These are phyloP conservation scores for Neonectria ditissima DNA, from an alignment of 2,329 filamentous ascomycete genomes.

Conservation along the genomic window DNA sequence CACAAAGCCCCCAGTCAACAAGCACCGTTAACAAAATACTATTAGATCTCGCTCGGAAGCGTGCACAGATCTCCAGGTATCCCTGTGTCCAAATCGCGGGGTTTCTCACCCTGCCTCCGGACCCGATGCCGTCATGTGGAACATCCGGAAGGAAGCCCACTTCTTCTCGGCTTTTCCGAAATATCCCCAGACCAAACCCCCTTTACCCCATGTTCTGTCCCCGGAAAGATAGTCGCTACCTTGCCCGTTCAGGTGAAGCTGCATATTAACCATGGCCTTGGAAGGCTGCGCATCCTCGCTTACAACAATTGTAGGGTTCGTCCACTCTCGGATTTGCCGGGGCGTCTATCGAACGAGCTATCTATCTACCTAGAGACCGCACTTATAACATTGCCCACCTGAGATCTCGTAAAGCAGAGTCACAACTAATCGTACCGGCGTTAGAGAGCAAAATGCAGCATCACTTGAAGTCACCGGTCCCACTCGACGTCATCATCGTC, in stretches of 20 bases:
- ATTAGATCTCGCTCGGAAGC: too few species aligned
- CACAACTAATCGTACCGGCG: background rate
- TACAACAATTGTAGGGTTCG: background rate
- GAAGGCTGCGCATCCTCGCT: background rate
- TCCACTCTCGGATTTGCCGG: slow-evolving; percentile 17
- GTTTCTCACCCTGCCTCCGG: background rate
- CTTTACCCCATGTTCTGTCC: background rate
- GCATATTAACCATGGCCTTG: background rate
- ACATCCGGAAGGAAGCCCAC: slow-evolving; percentile 13
- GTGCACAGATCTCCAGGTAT: too few species aligned
- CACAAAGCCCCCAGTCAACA: too few species aligned
- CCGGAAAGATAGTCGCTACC: background rate
- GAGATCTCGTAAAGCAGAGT: background rate
- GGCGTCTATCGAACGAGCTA: background rate
- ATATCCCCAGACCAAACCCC: background rate
- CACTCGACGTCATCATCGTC: slow-evolving; percentile 54
- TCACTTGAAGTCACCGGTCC: slow-evolving; percentile 18
- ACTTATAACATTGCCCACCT: background rate
- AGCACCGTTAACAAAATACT: too few species aligned
- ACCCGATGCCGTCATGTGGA: background rate
- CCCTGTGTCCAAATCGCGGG: too few species aligned
- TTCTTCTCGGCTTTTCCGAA: slow-evolving; percentile 19
- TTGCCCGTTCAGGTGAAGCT: background rate
- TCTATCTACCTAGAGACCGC: background rate
- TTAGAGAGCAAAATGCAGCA: slow-evolving; percentile 9